Base-by-base conservation (phyloP, 2,329 filamentous ascomycete genomes). In the Rutstroemia sp. region DNA sequence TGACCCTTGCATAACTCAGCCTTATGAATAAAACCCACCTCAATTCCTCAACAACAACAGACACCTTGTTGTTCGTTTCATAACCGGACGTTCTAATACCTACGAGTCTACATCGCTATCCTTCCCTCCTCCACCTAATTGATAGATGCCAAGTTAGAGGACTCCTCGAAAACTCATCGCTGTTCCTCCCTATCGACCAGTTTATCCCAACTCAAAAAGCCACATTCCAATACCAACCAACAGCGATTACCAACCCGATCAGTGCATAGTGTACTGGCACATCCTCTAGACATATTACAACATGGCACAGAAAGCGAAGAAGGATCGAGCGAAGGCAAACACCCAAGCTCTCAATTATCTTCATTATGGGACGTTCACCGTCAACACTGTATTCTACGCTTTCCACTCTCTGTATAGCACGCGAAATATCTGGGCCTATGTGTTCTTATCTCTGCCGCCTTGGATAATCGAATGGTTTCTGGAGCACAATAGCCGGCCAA, bases 401-500 rank as follows among this genome's bases (percentile, higher is more conserved):
- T 79, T 87, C 58, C 83, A 88, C 71, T 78, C 87, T 65, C 64
- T 81, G 54, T 66, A 87, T 67, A 76, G 78, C 58, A 77, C 81
- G 37, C 86, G 84, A 59, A 85, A 83, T 12, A 73, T 86, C 23
- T 72, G 84, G 51, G 76, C 83, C 58, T 99, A 95, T 72, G 69
- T 83, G 57, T 60, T 91, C 44, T 75, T 96, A 61, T 89, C 87
- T 2, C 70, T 81, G 0, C 94, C 94, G 0, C 84, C 86, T 52
- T 78, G 95, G 52, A 68, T 86, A 64, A 90, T 94, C 73, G 84
- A 97, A 71, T 87, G 89, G 68, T 85, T 90, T 66, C 86, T 99
- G 60, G 94, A 99, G 72, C 80, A 81, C 48, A 83, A 91, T 7
- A 90, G 89, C 12, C 88, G 92, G 9, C 94, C 94, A 23, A 84